These are phyloP conservation scores for Macadamia integrifolia DNA, from an alignment of 164 flowering plant genomes.

Conservation along the genomic window DNA sequence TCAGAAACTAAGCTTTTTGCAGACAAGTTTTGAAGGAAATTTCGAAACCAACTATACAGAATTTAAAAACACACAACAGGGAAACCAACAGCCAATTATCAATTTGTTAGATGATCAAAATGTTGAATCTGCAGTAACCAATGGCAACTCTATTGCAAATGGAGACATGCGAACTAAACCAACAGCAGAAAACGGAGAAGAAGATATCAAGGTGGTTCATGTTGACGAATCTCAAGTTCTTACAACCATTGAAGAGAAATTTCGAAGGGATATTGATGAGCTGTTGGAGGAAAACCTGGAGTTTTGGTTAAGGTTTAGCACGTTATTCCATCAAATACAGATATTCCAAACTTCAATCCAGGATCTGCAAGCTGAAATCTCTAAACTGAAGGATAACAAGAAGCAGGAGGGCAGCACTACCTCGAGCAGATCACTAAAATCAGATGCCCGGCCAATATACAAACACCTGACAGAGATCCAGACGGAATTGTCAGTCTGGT, in stretches of 20 bases:
- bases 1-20: slow-evolving; percentile 37
- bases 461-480: slow-evolving; percentile 58
- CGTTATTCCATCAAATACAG: slow-evolving; percentile 53
- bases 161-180: slow-evolving; percentile 2
- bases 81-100: slow-evolving; percentile 7
- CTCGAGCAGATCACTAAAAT: slow-evolving; percentile 19
- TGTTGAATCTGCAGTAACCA: slow-evolving; percentile 10
- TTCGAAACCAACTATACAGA: slow-evolving; percentile 8
- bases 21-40: slow-evolving; percentile 12
- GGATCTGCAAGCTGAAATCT: slow-evolving; percentile 43
- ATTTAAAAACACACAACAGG: slow-evolving; percentile 7
- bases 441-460: slow-evolving; percentile 54
- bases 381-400: slow-evolving; percentile 34
- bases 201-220: slow-evolving; percentile 21
- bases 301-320: slow-evolving; percentile 65
- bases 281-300: slow-evolving; percentile 63
- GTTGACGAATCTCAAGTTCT: slow-evolving; percentile 16
- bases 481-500: slow-evolving; percentile 56
- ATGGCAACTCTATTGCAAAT: background rate
- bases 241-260: slow-evolving; percentile 44
- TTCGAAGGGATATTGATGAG: slow-evolving; percentile 53
- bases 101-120: slow-evolving; percentile 9
- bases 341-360: slow-evolving; percentile 44
- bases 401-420: slow-evolving; percentile 13
- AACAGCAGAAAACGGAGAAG: slow-evolving; percentile 18